Evolutionary conservation across 2,329 filamentous ascomycete genomes (phyloP), one percentile per base, ranked within the genome.

Genomic region (Calonectria montana): DNA sequence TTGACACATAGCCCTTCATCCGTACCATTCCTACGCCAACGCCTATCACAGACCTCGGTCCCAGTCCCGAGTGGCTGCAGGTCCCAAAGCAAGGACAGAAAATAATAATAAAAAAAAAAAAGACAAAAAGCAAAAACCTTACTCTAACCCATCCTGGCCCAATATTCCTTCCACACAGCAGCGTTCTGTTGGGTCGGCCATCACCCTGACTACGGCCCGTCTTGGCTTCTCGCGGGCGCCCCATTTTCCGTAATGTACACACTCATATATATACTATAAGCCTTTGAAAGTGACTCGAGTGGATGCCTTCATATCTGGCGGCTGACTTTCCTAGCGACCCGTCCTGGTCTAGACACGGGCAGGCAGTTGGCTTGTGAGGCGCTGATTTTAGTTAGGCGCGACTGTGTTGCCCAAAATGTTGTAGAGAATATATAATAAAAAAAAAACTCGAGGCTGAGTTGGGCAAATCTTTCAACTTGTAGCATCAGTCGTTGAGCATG

Each of bases 401-500:
- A 41, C 25, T 10, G 48, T 10, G 16, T 55, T 53, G 23, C 41
- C 27, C 23, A 21, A 29, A 37, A 48, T 31, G 23, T 50, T 15
- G 53, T 35, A 21, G 29, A 35, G 29, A n/a, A 57, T 35, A 57
- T 31, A 31, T 5, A 4, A 35, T 10, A 35, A 35, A 35, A 35
- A 35, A 27, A 12, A 39, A 50, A 55, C 59, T 73, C 62, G 71
- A 50, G 64, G 70, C 70, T 75, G 62, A 65, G 71, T 61, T 73
- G 47, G 67, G 69, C 69, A 43, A 67, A 65, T 74, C 67, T 55
- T 71, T 83, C 78, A 84, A 67, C 80, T 78, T 35, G 80, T 78
- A 12, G 78, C 78, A 64, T 84, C 83, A 21, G 82, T 76, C n/a
- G 80, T 74, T n/a, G 82, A 74, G 67, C 77, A 76, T 12, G 81